phyloP scores from a whole-genome alignment of 345 rosid genomes.

The Citrus medica region DNA sequence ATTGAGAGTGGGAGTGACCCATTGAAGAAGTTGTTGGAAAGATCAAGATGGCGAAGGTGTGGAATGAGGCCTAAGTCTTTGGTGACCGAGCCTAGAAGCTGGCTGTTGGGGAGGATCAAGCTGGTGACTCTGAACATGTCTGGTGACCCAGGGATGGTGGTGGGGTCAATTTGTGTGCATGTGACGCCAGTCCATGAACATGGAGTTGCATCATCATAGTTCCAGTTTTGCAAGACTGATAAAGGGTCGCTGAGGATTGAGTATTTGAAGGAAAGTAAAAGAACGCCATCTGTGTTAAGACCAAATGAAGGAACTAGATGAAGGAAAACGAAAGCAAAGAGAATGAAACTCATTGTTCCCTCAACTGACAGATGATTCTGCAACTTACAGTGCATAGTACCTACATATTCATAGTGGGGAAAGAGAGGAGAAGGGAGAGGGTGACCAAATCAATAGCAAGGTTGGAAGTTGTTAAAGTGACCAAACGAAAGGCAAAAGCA shows the following conservation, averaged over 20 bases:
- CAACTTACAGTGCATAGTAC: not conserved
- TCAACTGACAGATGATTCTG: not conserved
- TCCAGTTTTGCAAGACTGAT: slow-evolving; percentile 54
- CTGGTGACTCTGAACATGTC: slow-evolving; percentile 62
- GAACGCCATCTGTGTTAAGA: slow-evolving; percentile 58
- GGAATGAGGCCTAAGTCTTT: slow-evolving; percentile 44
- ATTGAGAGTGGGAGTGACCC: slow-evolving; percentile 57
- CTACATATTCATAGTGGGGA: slow-evolving; percentile 26
- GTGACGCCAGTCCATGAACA: slow-evolving; percentile 73
- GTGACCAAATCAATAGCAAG: slow-evolving; percentile 64
- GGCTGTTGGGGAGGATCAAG: slow-evolving; percentile 48
- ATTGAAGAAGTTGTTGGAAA: slow-evolving; percentile 61
- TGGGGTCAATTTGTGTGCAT: slow-evolving; percentile 38
- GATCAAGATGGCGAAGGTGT: slow-evolving; percentile 57
- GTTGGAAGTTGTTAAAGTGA: slow-evolving; percentile 58
- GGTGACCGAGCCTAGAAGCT: slow-evolving; percentile 61
- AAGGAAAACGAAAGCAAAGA: slow-evolving; percentile 23
- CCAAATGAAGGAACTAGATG: slow-evolving; percentile 35
- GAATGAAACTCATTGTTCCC: slow-evolving; percentile 7
- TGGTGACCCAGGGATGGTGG: slow-evolving; percentile 28
- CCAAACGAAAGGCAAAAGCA: slow-evolving; percentile 35
- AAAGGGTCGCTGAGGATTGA: slow-evolving; percentile 63
- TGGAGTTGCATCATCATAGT: slow-evolving; percentile 62
- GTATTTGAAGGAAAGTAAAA: slow-evolving; percentile 66
- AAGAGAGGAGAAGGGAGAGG: slow-evolving; percentile 22